Base-by-base conservation (phyloP, 2,329 filamentous ascomycete genomes). In the Pseudogymnoascus sp. region DNA sequence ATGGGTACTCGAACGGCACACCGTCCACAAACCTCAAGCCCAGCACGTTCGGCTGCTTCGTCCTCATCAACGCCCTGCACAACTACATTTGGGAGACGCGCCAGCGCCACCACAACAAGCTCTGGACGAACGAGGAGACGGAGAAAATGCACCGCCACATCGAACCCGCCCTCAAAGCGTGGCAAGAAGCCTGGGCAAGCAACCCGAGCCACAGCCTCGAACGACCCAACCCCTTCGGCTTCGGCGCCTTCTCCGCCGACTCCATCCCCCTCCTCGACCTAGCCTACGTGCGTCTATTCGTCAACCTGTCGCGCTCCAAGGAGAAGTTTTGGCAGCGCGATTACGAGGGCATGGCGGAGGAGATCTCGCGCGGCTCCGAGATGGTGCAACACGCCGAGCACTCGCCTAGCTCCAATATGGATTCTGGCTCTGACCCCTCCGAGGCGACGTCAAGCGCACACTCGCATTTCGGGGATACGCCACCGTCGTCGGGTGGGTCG, bases 71-170 rank as follows among this genome's bases (percentile, higher is more conserved):
- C 70, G 92, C 94, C 3, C 78, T 97, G 21, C 94, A 97, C 74
- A 96, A 96, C 67, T 96, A 96, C 72, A 96, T 97, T 45, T 97
- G 94, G 94, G 92, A 97, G 74, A 96, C 92, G 0, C 82, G 92
- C 21, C 92, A 96, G 73, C 81, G 91, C 58, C 92, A 96, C 67
- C 86, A 92, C 67, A 91, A 89, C 66, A 86, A 90, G 63, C 79
- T 90, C 56, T 96, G 92, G 92, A 95, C 91, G 1, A 84, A 86
- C 33, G 87, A 92, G 65, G 92, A 97, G 73, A 95, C 90, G 0
- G 92, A 97, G 66, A 90, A 91, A 64, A 95, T 97, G 91, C 92
- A 96, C 71, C 83, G 88, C 1, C 91, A 96, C 69, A 95, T 97
- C 61, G 92, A 96, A 71, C 92, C 92, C 9, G 92, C 92, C 2